Base-by-base conservation (phyloP, 495 filamentous ascomycete genomes). In the Talaromyces ruber region DNA sequence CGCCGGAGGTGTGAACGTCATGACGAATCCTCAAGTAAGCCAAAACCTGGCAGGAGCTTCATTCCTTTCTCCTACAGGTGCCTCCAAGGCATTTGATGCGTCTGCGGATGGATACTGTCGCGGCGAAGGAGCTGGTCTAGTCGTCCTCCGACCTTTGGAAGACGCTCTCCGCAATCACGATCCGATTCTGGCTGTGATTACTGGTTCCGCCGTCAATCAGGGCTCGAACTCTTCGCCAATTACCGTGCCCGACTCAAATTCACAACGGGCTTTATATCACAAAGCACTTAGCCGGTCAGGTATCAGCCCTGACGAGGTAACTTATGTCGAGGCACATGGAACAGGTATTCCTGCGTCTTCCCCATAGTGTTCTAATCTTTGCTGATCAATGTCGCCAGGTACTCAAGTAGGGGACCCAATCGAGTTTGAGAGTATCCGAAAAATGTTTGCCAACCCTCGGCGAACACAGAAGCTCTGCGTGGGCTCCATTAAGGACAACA, bases 31-130 rank as follows among this genome's bases (percentile, higher is more conserved):
- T 2, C 39, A 22, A n/a, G 6, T 54, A 4, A 63, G 9, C 14
- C 60, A 68, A 45, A 66, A 71, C 58, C 59, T 72, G 0, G 60
- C 14, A 24, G 64, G 56, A 0, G 71, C 68, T 0, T 67, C 63
- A 0, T 73, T 76, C 39, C 54, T 71, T 2, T 70, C 58, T 51
- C 62, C 66, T 0, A 72, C 68, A 0, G 73, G 74, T 0, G 12
- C 58, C 0, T 91, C 86, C 65, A 86, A 87, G 34, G 77, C 87
- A 0, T 90, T 88, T 62, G 85, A 88, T 65, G 77, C 81, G 56
- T 73, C 73, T 26, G 86, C 86, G 6, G 81, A 87, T 65, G 88
- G 88, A 0, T 91, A 90, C 68, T 88, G 85, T 67, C 80, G 88
- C 54, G 83, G 79, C 2, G 88, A 91, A 59, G 82, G 78, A 21